Percentiles rank a stretch among this genome's conserved stretches.
These are phyloP conservation scores for Colletotrichum tofieldiae DNA, from an alignment of 2,329 filamentous ascomycete species.

Conservation along the genomic window DNA sequence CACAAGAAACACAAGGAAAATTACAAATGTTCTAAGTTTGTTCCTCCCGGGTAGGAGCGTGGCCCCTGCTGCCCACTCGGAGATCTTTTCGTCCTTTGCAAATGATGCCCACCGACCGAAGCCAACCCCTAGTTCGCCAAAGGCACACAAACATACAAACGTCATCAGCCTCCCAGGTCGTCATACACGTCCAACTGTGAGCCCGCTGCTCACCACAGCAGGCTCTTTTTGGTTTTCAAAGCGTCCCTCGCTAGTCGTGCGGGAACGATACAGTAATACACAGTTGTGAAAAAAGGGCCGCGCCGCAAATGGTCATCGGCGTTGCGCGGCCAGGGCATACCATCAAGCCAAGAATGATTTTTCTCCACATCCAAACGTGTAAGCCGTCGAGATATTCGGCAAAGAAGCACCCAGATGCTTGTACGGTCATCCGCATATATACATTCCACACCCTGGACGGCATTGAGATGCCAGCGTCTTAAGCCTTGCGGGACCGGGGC, in stretches of 20 bases:
- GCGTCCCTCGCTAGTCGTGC: slow-evolving; percentile 26
- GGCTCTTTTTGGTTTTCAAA: slow-evolving; percentile 39
- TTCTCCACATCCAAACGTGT: slow-evolving; percentile 30
- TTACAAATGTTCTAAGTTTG: slow-evolving; percentile 42
- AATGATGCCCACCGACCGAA: slow-evolving; percentile 42
- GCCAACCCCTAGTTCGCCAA: slow-evolving; percentile 40
- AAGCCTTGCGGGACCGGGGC: slow-evolving; percentile 81
- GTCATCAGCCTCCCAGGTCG: slow-evolving; percentile 43
- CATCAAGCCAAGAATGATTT: slow-evolving; percentile 32
- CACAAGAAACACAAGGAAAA: slow-evolving; percentile 37
- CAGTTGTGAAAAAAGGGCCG: slow-evolving; percentile 36
- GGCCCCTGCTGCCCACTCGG: slow-evolving; percentile 15
- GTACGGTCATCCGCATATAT: slow-evolving; percentile 35
- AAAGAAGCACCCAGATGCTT: slow-evolving; percentile 18
- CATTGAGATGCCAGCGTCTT: slow-evolving; percentile 49
- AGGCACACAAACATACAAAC: slow-evolving; percentile 43
- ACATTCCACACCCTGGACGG: slow-evolving; percentile 36
- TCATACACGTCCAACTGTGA: slow-evolving; percentile 43
- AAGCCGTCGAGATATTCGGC: slow-evolving; percentile 29
- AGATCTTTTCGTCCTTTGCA: slow-evolving; percentile 38
- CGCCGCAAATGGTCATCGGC: slow-evolving; percentile 22
- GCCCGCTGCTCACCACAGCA: slow-evolving; percentile 32
- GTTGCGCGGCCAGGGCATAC: slow-evolving; percentile 6
- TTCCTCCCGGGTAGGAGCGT: slow-evolving; percentile 26
- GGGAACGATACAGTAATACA: slow-evolving; percentile 42